phyloP scores from a whole-genome alignment of 176 grass and related monocot species.

The Microstegium vimineum region DNA sequence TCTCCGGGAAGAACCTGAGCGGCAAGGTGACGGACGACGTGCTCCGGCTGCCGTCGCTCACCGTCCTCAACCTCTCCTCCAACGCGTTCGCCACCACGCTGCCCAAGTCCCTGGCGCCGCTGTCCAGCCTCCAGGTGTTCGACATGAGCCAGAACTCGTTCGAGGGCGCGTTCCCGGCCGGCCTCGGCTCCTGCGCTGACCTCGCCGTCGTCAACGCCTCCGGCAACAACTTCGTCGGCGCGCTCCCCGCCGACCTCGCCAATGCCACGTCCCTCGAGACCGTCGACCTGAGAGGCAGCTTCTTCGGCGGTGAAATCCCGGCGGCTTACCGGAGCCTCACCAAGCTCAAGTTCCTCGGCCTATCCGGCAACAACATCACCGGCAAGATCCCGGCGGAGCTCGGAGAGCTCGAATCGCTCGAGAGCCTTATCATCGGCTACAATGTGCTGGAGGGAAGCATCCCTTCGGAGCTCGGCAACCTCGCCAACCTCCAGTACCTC shows the following conservation, averaged over 20 bases:
- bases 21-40: conserved; percentile 56
- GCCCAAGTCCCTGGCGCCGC: conserved; percentile 50
- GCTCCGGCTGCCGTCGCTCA: conserved; percentile 45
- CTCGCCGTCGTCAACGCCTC: conserved; percentile 66
- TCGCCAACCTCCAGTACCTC: conserved; percentile 75
- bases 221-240: conserved; percentile 77
- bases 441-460: conserved; percentile 79
- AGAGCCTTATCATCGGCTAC: conserved; percentile 84
- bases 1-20: conserved; percentile 75
- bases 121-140: conserved; percentile 52
- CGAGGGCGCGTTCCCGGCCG: conserved; percentile 62
- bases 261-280: conserved; percentile 62
- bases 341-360: conserved; percentile 71
- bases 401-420: conserved; percentile 58
- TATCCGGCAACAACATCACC: conserved; percentile 90
- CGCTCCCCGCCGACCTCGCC: conserved; percentile 60
- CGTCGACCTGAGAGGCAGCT: conserved; percentile 76
- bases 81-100: conserved; percentile 66
- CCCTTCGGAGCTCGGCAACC: conserved; percentile 67
- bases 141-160: conserved; percentile 87
- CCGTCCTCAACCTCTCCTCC: conserved; percentile 69
- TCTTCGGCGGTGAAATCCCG: conserved; percentile 71
- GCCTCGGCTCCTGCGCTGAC: conserved; percentile 54
- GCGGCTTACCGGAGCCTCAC: conserved; percentile 66
- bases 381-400: conserved; percentile 77